Percentiles rank a stretch among this genome's conserved stretches.
Evolutionary conservation across 306 rosid genomes (phyloP).

Genomic region (Purshia tridentata): DNA sequence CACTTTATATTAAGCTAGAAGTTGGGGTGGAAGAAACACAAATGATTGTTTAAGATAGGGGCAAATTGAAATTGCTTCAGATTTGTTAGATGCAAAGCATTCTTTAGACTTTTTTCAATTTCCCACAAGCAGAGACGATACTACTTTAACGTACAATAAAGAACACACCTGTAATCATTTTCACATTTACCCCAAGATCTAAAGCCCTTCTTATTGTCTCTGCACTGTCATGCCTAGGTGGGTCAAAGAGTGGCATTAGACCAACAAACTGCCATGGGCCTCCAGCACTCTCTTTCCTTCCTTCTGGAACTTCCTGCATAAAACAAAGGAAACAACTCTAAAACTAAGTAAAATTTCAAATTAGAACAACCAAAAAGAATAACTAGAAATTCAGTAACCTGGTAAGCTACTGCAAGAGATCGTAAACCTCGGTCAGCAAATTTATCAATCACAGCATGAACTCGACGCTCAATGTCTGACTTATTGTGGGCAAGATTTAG

Average conservation of each 20-base stretch:
- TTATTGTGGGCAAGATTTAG: constrained; percentile 87
- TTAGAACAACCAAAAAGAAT: not conserved
- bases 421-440: constrained; percentile 96
- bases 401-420: constrained; percentile 96
- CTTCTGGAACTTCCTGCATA: constrained; percentile 90
- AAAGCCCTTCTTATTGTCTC: constrained; percentile 96
- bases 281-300: constrained; percentile 89
- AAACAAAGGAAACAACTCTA: constrained; percentile 8
- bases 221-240: constrained; percentile 99
- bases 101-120: not conserved
- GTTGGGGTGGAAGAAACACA: not conserved
- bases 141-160: constrained; percentile 19
- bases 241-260: constrained; percentile 93
- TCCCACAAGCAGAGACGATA: constrained; percentile 9
- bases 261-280: constrained; percentile 97
- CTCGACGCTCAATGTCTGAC: constrained; percentile 83
- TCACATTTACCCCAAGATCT: constrained; percentile 97
- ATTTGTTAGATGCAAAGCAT: not conserved
- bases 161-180: constrained; percentile 87
- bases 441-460: constrained; percentile 88
- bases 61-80: not conserved
- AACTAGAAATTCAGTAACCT: constrained; percentile 44
- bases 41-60: not conserved
- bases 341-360: not conserved
- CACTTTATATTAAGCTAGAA: not conserved